phyloP scores from a whole-genome alignment of 2,329 filamentous ascomycete genomes.

The Claviceps quebecensis region DNA sequence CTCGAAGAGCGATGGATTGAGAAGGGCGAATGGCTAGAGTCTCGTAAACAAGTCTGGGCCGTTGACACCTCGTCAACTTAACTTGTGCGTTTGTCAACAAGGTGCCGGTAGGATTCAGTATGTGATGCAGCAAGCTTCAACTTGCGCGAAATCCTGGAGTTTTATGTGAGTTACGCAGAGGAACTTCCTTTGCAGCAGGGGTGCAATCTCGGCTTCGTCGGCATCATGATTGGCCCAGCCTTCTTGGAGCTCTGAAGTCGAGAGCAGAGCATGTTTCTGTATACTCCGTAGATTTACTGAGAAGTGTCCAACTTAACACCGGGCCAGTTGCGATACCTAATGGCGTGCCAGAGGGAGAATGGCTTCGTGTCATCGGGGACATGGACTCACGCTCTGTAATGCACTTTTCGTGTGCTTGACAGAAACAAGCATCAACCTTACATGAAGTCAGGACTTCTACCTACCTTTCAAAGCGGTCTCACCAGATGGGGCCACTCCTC shows the following conservation, averaged over 20 bases:
- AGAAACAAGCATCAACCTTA: not conserved
- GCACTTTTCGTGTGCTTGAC: not conserved
- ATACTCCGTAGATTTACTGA: no score
- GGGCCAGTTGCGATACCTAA: not conserved
- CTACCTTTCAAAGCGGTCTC: no score
- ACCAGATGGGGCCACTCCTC: not conserved
- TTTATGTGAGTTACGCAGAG: no score
- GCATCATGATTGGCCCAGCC: no score
- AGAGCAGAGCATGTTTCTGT: no score
- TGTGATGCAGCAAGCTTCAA: not conserved
- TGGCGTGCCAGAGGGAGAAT: not conserved
- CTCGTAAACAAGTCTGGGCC: constrained; percentile 10
- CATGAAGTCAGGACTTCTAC: no score
- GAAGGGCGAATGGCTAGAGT: constrained; percentile 37
- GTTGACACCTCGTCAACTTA: constrained; percentile 1
- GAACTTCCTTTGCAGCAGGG: no score
- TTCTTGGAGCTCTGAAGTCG: no score
- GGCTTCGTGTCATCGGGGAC: not conserved
- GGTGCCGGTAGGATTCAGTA: not conserved
- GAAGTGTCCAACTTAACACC: no score
- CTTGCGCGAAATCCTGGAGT: no score
- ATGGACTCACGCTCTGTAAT: no score
- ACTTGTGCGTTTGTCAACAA: not conserved
- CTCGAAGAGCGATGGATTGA: constrained; percentile 38
- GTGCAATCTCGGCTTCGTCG: no score